Evolutionary conservation across 1,284 basidiomycete genomes (phyloP).

Genomic region (Marasmius tenuissimus): DNA sequence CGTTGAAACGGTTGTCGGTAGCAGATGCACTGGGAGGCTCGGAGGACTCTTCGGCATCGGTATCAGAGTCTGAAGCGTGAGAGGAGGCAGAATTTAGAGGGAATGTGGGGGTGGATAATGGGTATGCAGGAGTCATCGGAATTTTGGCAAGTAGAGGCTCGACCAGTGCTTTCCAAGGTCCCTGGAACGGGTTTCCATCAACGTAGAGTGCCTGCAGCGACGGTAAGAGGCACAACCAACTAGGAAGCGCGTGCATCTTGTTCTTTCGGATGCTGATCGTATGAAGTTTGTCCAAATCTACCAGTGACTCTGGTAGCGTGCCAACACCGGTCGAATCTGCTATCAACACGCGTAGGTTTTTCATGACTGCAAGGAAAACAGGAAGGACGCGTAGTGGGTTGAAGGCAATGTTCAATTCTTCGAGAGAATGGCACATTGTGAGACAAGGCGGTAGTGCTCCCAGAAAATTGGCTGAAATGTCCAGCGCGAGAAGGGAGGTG

Average conservation of each 20-base stretch:
- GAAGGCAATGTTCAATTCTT: constrained; percentile 92
- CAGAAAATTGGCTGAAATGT: constrained; percentile 88
- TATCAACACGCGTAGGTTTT: constrained; percentile 82
- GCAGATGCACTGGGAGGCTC: constrained; percentile 42
- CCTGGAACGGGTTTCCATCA: constrained; percentile 92
- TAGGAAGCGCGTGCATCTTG: constrained; percentile 85
- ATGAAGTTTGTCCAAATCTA: constrained; percentile 73
- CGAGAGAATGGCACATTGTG: constrained; percentile 74
- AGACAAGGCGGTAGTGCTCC: constrained; percentile 80
- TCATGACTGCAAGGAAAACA: constrained; percentile 75
- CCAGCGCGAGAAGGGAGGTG: constrained; percentile 80
- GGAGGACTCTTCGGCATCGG: constrained; percentile 47
- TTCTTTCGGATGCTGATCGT: constrained; percentile 89
- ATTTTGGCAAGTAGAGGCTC: constrained; percentile 72
- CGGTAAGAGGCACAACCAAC: constrained; percentile 88
- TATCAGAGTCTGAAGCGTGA: constrained; percentile 34
- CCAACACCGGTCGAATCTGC: constrained; percentile 85
- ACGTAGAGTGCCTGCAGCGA: constrained; percentile 85
- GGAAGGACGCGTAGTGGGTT: constrained; percentile 88
- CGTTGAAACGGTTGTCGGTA: constrained; percentile 27
- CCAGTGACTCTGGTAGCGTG: constrained; percentile 71
- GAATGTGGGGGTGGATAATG: constrained; percentile 63
- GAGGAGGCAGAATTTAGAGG: constrained; percentile 48
- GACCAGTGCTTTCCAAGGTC: constrained; percentile 87
- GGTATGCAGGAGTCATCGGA: constrained; percentile 62